Evolutionary conservation across 75 land plant species (phyloP), one percentile per base, ranked within the genome.

Genomic region (Sequoia sempervirens): DNA sequence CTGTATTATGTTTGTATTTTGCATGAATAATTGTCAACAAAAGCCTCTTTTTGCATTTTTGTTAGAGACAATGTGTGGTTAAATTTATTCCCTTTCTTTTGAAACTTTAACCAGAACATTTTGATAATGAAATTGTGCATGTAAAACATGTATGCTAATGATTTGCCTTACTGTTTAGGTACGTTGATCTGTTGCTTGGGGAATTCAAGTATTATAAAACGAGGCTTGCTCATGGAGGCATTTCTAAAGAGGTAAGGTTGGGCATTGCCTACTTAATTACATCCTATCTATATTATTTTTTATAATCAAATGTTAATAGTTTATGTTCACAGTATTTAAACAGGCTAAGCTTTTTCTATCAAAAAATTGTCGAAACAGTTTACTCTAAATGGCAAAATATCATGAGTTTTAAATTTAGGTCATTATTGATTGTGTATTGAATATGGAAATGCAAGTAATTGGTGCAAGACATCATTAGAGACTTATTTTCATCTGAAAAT

Each of bases 121-220:
- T 26, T 26, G 52, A n/a, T 78, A 45, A 78, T 11, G 14, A n/a
- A 20, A 78, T 37, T 78, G 4, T 12, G 46, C 73, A 78, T 78
- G 80, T 17, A 12, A 40, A 83, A 70, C 8, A 4, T 79, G 47
- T 80, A 15, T 10, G 23, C 43, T 80, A 58, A 58, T 85, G 14
- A 9, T 17, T 52, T 18, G 7, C 53, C 18, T 82, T 20, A 70
- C 61, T 40, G 12, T 45, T 81, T 86, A 97, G 99, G 75, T 97
- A 97, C 88, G 96, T 97, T 73, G 99, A 97, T 91, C 79, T 92
- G 58, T 86, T 97, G 38, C 87, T 97, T 89, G 99, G 99, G 79
- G 99, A 96, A 87, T 97, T 91, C 83, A 97, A 97, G 88, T 98
- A 97, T 83, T 97, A 91, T 81, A 93, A 88, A 85, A 96, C 93